Evolutionary conservation across 2,329 filamentous ascomycete species (phyloP).

Genomic region (Botryotinia narcissicola): DNA sequence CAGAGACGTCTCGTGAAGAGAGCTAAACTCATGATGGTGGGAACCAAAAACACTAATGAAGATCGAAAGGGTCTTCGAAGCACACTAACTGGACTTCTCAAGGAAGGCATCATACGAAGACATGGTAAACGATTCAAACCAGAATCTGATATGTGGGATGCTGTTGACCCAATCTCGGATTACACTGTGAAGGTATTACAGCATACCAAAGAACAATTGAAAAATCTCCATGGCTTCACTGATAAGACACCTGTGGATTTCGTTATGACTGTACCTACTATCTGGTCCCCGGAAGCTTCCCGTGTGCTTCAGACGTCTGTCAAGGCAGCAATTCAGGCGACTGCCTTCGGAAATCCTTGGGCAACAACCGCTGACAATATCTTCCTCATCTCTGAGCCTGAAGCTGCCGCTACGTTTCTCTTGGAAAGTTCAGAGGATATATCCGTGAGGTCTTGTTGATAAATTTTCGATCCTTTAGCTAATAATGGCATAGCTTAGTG

Average conservation of each 20-base stretch:
- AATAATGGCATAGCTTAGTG: conserved; percentile 20
- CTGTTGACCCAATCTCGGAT: conserved; percentile 27
- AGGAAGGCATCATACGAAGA: conserved; percentile 23
- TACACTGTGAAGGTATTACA: conserved; percentile 23
- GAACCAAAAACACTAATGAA: conserved; percentile 18
- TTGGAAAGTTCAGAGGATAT: conserved; percentile 26
- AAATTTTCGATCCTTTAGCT: neutral
- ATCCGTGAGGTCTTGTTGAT: conserved; percentile 12
- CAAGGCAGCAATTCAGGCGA: conserved; percentile 19
- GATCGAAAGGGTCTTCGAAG: conserved; percentile 22
- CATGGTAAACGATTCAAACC: conserved; percentile 14
- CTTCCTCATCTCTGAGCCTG: conserved; percentile 37
- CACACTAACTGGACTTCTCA: conserved; percentile 17
- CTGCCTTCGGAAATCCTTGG: conserved; percentile 20
- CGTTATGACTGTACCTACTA: conserved; percentile 19
- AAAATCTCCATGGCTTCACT: conserved; percentile 9
- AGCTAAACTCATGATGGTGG: conserved; percentile 26
- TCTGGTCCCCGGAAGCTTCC: conserved; percentile 22
- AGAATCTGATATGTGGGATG: conserved; percentile 18
- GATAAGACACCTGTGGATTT: conserved; percentile 20
- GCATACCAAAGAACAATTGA: conserved; percentile 26
- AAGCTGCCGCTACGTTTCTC: conserved; percentile 35
- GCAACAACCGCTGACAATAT: conserved; percentile 32
- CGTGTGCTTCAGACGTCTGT: conserved; percentile 23
- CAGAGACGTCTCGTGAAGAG: conserved; percentile 19